These are phyloP conservation scores for Mycotypha africana DNA, from an alignment of 371 early-diverging fungal genomes.

Conservation along the genomic window DNA sequence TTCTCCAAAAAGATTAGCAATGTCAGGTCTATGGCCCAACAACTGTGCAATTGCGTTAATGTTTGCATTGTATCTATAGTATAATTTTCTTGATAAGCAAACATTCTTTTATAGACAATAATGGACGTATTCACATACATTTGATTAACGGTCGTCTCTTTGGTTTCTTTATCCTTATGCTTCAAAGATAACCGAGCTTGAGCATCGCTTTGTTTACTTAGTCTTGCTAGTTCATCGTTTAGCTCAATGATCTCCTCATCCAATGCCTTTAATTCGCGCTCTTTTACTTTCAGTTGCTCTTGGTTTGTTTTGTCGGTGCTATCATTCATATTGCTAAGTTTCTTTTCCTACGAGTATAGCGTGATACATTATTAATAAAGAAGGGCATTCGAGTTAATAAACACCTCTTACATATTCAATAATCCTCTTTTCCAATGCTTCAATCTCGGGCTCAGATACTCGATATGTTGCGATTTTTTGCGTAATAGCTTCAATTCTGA, in stretches of 20 bases:
- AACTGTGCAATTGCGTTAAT: conserved; percentile 24
- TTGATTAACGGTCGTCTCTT: conserved; percentile 18
- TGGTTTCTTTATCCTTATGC: conserved; percentile 36
- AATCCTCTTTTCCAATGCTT: conserved; percentile 1
- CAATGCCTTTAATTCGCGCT: conserved; percentile 14
- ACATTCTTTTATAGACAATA: neutral
- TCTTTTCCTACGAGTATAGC: neutral
- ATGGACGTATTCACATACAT: conserved; percentile 14
- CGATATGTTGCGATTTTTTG: neutral
- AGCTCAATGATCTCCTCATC: conserved; percentile 27
- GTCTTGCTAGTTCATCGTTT: conserved; percentile 41
- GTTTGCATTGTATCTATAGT: conserved; percentile 10
- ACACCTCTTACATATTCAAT: conserved; percentile 3
- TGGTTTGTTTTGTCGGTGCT: neutral
- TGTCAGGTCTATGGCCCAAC: conserved; percentile 16
- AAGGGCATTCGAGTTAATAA: no score
- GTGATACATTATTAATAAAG: neutral
- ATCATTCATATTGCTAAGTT: neutral
- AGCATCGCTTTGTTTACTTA: conserved; percentile 53
- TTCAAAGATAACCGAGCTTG: conserved; percentile 54
- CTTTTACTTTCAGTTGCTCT: conserved; percentile 18
- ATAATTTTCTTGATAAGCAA: neutral
- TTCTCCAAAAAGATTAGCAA: conserved; percentile 25
- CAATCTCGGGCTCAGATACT: conserved; percentile 4
- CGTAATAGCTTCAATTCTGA: neutral